These are phyloP conservation scores for Chrysosporium keratinophilum DNA, from an alignment of 2,329 filamentous ascomycete genomes.

Conservation along the genomic window DNA sequence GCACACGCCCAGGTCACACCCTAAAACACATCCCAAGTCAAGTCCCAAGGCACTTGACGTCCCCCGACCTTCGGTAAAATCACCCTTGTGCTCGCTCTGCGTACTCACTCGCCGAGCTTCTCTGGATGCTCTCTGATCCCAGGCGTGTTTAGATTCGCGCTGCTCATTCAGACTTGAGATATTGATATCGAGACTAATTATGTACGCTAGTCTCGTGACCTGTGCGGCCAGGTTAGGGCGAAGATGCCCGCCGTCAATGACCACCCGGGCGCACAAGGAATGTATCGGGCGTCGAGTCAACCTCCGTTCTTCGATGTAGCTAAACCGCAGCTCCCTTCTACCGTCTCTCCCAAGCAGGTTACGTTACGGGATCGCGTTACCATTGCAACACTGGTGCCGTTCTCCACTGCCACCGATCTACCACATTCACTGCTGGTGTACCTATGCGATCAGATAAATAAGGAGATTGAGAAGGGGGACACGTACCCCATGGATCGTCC, in stretches of 20 bases:
- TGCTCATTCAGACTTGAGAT: not conserved
- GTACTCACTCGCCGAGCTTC: not conserved
- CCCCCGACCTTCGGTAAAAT: slow-evolving; percentile 1
- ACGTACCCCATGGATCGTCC: slow-evolving; percentile 81
- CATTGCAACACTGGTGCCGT: slow-evolving; percentile 71
- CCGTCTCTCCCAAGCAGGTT: slow-evolving; percentile 64
- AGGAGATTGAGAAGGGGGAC: slow-evolving; percentile 84
- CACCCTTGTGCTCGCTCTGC: slow-evolving; percentile 3
- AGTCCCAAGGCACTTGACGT: not conserved
- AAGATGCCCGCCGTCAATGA: slow-evolving; percentile 68
- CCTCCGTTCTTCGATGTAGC: slow-evolving; percentile 54
- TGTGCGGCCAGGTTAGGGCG: slow-evolving; percentile 14
- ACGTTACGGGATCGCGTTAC: slow-evolving; percentile 76
- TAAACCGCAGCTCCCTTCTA: slow-evolving; percentile 54
- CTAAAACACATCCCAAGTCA: not conserved
- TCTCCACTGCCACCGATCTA: slow-evolving; percentile 66
- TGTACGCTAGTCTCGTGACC: slow-evolving; percentile 18
- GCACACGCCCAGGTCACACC: slow-evolving; percentile 4
- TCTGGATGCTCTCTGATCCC: not conserved
- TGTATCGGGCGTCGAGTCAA: slow-evolving; percentile 58
- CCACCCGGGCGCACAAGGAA: slow-evolving; percentile 59
- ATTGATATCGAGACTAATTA: slow-evolving; percentile 12
- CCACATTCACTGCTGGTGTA: slow-evolving; percentile 64
- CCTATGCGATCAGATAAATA: slow-evolving; percentile 72
- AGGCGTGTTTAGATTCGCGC: not conserved